phyloP scores from a whole-genome alignment of 768 basidiomycete genomes.

The Mycena amicta region DNA sequence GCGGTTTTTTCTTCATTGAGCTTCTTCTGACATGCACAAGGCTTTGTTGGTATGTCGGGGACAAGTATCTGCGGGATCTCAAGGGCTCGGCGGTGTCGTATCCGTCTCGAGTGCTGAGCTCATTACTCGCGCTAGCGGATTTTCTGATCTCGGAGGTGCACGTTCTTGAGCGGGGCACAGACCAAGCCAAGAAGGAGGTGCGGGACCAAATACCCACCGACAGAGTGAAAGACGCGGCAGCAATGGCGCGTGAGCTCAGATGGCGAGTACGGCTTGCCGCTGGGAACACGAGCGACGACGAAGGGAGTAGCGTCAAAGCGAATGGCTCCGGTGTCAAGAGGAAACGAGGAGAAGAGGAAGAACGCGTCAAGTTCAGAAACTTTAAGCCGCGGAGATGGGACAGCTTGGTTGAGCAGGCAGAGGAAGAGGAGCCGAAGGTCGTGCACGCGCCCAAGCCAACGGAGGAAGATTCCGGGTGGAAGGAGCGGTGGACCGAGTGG shows the following conservation, averaged over 20 bases:
- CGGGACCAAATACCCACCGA: conserved; percentile 83
- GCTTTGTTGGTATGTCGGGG: conserved; percentile 89
- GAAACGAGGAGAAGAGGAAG: conserved; percentile 39
- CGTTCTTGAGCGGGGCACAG: conserved; percentile 69
- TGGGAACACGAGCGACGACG: conserved; percentile 71
- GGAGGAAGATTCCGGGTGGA: conserved; percentile 45
- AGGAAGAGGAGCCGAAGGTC: conserved; percentile 41
- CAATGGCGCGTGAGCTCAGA: conserved; percentile 79
- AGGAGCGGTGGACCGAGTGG: conserved; percentile 45
- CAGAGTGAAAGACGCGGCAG: conserved; percentile 79
- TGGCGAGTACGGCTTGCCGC: conserved; percentile 75
- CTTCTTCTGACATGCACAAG: conserved; percentile 39
- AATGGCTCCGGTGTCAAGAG: conserved; percentile 43
- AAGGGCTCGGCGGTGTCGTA: conserved; percentile 45
- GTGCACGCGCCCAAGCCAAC: conserved; percentile 42
- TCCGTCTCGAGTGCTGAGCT: conserved; percentile 63
- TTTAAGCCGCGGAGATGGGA: conserved; percentile 76
- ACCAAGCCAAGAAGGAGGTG: conserved; percentile 72
- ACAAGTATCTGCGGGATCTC: conserved; percentile 76
- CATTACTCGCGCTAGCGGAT: conserved; percentile 68
- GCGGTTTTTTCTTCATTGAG: conserved; percentile 15
- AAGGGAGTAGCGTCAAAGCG: conserved; percentile 39
- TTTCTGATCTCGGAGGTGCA: conserved; percentile 81
- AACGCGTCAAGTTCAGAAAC: conserved; percentile 52
- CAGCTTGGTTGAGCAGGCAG: conserved; percentile 42